Evolutionary conservation across 208 protist genomes (phyloP).

Genomic region (Wallacemonas collosoma): DNA sequence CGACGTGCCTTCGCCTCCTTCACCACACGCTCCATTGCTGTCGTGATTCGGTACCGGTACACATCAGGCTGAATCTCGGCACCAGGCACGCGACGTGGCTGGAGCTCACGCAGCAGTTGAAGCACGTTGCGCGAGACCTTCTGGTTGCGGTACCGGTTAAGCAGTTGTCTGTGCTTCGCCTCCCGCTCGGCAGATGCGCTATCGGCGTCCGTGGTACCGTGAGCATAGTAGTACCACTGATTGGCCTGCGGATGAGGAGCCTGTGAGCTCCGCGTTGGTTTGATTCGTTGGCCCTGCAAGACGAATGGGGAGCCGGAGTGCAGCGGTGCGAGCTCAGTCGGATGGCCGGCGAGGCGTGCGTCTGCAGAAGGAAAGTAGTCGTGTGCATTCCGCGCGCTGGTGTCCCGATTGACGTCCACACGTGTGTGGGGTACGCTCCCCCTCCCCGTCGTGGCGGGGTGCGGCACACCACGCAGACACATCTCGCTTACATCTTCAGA

Average conservation of each 20-base stretch:
- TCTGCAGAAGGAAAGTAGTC: neutral
- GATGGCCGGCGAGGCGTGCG: neutral
- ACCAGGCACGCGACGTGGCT: neutral
- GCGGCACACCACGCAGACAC: too few relatives aligned
- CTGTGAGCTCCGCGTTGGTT: neutral
- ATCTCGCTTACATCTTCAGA: too few relatives aligned
- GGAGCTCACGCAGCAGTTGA: constrained; percentile 11
- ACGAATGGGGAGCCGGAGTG: constrained; percentile 9
- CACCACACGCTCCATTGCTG: constrained; percentile 4
- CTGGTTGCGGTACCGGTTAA: constrained; percentile 8
- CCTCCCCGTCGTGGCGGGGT: too few relatives aligned
- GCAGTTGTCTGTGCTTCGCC: constrained; percentile 1
- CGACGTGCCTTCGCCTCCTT: constrained; percentile 11
- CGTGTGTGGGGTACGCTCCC: too few relatives aligned
- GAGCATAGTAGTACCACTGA: constrained; percentile 17
- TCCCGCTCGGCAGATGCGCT: neutral
- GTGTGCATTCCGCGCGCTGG: constrained; percentile 3
- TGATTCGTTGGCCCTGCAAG: constrained; percentile 6
- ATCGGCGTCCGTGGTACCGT: neutral
- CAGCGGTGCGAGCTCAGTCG: neutral
- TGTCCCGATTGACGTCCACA: neutral
- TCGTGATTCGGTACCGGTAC: constrained; percentile 17
- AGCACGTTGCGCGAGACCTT: constrained; percentile 11
- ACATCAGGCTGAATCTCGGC: constrained; percentile 20
- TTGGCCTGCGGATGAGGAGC: constrained; percentile 16